Base-by-base conservation (phyloP, 179 eudicot species). In the Pouteria campechiana region DNA sequence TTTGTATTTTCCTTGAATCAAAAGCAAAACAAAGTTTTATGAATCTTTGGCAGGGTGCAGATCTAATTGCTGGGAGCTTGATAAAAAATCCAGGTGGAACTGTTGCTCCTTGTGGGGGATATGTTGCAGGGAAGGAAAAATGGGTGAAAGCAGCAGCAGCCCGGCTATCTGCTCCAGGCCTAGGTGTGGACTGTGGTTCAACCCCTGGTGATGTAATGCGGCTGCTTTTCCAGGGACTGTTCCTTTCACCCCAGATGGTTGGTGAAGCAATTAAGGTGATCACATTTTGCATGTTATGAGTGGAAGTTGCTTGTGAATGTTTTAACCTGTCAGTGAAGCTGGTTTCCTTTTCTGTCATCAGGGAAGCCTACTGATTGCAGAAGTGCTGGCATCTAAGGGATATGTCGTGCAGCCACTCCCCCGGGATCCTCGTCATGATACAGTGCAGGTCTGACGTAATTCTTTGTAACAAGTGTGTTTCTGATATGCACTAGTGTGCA, bases 31-130 rank as follows among this genome's bases (percentile, higher is more conserved):
- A 43, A 19, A 7, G 24, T 48, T 50, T 17, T 23, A 25, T 33
- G 43, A 17, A 35, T 61, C 23, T 49, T 65, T 60, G 43, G 37
- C 76, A 89, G 97, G 97, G 95, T 48, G 95, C 97, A 54, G 97
- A 89, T 68, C 70, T 89, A 32, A 69, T 85, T 71, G 97, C 97
- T 25, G 97, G 97, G 37, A 89, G 97, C 60, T 72, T 89, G 34
- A 89, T 89, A 32, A 89, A 89, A 54, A 89, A 89, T 66, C 97
- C 97, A 31, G 97, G 97, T 51, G 97, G 97, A 41, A 89, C 97
- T 11, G 85, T 89, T 53, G 95, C 97, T 49, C 97, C 97, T 35
- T 89, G 95, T 42, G 97, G 97, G 48, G 97, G 97, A 48, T 89
- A 89, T 65, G 92, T 89, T 58, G 97, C 95, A 31, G 97, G 97